A percentile compares a stretch with the other conserved stretches of the same genome.
These are phyloP conservation scores for Mycosphaerella arachidis DNA, from an alignment of 2,329 filamentous ascomycete genomes.

Conservation along the genomic window DNA sequence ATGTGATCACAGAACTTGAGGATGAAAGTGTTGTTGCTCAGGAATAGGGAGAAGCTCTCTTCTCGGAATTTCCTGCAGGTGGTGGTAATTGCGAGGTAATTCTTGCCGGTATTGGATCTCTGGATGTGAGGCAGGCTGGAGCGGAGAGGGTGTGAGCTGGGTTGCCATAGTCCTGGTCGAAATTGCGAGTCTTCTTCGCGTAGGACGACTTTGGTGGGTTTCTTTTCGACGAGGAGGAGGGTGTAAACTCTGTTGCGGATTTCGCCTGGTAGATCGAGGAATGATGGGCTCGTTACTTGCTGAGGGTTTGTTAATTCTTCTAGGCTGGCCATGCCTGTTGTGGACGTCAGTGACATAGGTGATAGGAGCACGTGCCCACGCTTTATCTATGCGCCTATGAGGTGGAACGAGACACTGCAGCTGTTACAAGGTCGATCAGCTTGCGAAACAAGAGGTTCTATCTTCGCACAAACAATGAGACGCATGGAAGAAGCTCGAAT, in stretches of 20 bases:
- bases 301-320: background rate
- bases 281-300: background rate
- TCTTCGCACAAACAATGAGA: background rate
- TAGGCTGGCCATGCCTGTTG: background rate
- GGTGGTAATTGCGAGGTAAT: background rate
- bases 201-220: background rate
- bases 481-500: background rate
- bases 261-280: background rate
- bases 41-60: background rate
- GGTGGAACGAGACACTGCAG: background rate
- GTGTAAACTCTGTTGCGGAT: background rate
- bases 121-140: background rate
- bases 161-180: background rate
- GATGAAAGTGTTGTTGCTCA: background rate
- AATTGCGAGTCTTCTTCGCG: background rate
- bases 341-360: background rate
- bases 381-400: background rate
- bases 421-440: background rate
- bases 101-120: background rate
- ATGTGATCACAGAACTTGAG: background rate
- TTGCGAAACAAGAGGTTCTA: background rate
- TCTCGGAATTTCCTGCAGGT: background rate
- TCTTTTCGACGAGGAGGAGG: background rate
- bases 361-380: background rate
- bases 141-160: background rate